Evolutionary conservation across 1,139 yeast genomes (phyloP), one percentile per base, ranked within the genome.

Genomic region (Kodamaea suecica): DNA sequence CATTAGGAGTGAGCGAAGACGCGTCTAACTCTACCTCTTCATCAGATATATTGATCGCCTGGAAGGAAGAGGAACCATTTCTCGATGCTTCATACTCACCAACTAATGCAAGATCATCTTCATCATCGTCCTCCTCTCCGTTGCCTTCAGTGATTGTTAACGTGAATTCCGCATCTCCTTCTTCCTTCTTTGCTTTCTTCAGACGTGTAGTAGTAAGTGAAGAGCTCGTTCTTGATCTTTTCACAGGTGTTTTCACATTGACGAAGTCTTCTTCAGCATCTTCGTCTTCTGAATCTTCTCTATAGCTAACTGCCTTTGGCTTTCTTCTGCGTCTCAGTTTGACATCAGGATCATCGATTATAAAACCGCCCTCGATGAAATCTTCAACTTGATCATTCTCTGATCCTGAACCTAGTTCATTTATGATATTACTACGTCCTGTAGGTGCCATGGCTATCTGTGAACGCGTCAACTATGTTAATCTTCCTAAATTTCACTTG

Each of bases 291-390:
- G 52, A 47, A 8, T 50, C 50, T 30, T 53, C 56, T 28, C 49
- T 48, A 39, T 61, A 61, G 6, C 57, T 47, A 31, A 47, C 40
- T 36, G 46, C 44, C 34, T 43, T 43, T 10, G 42, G 39, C 24
- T 31, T 44, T 40, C 52, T 48, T 17, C 50, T 41, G 36, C 53
- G 43, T 36, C 53, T 48, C 24, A 38, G 38, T 40, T 37, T 35
- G 36, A 38, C 33, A 27, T 27, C 36, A 35, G 65, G 61, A 44
- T 71, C 76, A 40, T 66, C 59, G 4, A 55, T 53, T 5, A 72
- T 49, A 44, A 71, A 71, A 10, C 77, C 77, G 8, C 40, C 48
- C 2, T 29, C 39, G 11, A 27, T 11, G 21, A 19, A 19, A 16
- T 27, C 30, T 17, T 17, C 35, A 10, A 21, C 4, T 21, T 21